Conservation (phyloP, 164 flowering plant genomes). For the Amborella trichopoda region DNA sequence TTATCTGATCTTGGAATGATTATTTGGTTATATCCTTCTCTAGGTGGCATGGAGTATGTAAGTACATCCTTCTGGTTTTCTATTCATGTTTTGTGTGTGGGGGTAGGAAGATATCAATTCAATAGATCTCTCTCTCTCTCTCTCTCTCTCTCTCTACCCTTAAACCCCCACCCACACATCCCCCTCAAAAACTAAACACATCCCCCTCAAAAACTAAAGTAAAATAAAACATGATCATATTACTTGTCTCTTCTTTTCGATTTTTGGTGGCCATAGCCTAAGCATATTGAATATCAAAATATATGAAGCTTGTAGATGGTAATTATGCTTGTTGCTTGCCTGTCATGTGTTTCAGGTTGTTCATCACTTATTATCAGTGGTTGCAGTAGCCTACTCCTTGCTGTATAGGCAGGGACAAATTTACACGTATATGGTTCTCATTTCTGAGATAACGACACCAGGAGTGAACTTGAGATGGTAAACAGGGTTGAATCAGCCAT, state of each 20-base stretch:
- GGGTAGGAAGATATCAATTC: no score
- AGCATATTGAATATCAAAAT: no score
- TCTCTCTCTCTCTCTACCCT: no score
- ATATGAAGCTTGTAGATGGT: no score
- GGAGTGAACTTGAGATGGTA: constrained; percentile 94
- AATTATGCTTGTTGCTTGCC: no score
- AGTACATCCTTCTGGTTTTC: constrained; percentile 21
- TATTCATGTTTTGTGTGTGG: neutral
- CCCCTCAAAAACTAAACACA: no score
- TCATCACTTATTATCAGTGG: constrained; percentile 71
- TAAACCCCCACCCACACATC: no score
- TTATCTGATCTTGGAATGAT: constrained; percentile 81
- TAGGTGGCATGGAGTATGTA: constrained; percentile 95
- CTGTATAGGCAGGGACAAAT: constrained; percentile 82
- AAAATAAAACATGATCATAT: no score
- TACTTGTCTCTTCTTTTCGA: no score
- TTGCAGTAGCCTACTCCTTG: constrained; percentile 79
- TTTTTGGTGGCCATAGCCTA: no score
- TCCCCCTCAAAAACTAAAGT: no score
- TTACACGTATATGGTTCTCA: constrained; percentile 84
- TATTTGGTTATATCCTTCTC: constrained; percentile 79
- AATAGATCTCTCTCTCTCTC: no score
- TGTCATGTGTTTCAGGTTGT: constrained; percentile 47
- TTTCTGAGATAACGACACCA: constrained; percentile 92
- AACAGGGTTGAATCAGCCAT: constrained; percentile 1